These are phyloP conservation scores for Metschnikowia orientalis DNA, from an alignment of 805 yeast genomes.

Conservation along the genomic window DNA sequence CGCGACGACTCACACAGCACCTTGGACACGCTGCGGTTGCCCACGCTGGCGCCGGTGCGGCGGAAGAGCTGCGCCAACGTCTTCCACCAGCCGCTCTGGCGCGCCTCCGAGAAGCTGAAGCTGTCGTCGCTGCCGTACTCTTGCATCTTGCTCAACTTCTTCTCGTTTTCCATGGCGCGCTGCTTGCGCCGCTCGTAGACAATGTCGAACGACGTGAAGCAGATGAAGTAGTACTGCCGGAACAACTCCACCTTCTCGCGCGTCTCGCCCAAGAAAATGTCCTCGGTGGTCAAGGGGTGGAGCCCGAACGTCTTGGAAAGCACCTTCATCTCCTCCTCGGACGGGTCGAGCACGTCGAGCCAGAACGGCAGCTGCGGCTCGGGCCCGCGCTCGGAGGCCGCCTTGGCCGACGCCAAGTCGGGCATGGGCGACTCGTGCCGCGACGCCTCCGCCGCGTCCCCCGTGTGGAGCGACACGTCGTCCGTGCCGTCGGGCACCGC, in stretches of 20 bases:
- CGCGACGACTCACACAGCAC: constrained; percentile 12
- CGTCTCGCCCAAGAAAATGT: constrained; percentile 87
- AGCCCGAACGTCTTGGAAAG: constrained; percentile 86
- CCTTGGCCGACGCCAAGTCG: background rate
- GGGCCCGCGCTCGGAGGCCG: no score
- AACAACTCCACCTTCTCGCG: constrained; percentile 93
- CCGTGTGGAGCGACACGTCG: constrained; percentile 3
- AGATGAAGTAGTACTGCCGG: constrained; percentile 84
- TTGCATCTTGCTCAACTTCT: constrained; percentile 33
- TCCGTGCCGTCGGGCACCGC: constrained; percentile 5
- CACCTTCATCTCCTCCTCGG: constrained; percentile 95
- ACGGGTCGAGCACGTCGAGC: constrained; percentile 89
- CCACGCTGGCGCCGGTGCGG: constrained; percentile 6
- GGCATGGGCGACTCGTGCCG: background rate
- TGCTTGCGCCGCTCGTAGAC: constrained; percentile 65
- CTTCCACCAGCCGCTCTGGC: constrained; percentile 7
- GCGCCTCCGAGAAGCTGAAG: constrained; percentile 3
- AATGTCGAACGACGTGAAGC: constrained; percentile 64
- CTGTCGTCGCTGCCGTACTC: constrained; percentile 20
- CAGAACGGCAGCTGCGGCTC: no score
- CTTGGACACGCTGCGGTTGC: constrained; percentile 8
- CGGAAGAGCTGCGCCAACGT: constrained; percentile 8
- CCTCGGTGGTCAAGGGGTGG: constrained; percentile 95
- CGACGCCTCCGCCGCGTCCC: no score
- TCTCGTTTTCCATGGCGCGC: constrained; percentile 44